phyloP scores from a whole-genome alignment of 2,329 filamentous ascomycete genomes.

The Trichoderma brevicompactum region DNA sequence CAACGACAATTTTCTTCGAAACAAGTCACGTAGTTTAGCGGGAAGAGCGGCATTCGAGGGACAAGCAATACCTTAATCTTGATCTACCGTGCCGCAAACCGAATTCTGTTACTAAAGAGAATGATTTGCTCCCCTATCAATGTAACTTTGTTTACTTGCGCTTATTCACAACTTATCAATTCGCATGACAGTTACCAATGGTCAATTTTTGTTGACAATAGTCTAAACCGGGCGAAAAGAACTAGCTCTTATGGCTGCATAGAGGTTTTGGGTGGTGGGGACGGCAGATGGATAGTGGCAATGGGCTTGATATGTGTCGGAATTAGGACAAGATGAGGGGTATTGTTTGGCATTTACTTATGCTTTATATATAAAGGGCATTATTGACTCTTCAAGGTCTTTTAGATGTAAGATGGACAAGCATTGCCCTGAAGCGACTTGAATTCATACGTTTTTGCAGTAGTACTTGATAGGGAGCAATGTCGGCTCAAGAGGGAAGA shows the following conservation, averaged over 20 bases:
- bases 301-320: not conserved
- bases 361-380: not conserved
- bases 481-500: slow-evolving; percentile 29
- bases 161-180: not conserved
- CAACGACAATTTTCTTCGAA: not conserved
- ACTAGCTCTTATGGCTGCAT: not conserved
- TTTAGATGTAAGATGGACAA: not conserved
- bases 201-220: not conserved
- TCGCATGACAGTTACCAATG: not conserved
- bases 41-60: not conserved
- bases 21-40: not conserved
- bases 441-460: not conserved
- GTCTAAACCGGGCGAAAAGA: not conserved
- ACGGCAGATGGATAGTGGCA: not conserved
- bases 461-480: not conserved
- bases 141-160: too few species aligned
- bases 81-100: too few species aligned
- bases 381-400: not conserved
- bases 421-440: too few species aligned
- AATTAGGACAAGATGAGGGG: not conserved
- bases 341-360: not conserved
- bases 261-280: not conserved
- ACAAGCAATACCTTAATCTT: not conserved
- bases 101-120: too few species aligned
- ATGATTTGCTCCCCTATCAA: too few species aligned